Base-by-base conservation (phyloP, 83 land plant species). In the Diphasiastrum complanatum region DNA sequence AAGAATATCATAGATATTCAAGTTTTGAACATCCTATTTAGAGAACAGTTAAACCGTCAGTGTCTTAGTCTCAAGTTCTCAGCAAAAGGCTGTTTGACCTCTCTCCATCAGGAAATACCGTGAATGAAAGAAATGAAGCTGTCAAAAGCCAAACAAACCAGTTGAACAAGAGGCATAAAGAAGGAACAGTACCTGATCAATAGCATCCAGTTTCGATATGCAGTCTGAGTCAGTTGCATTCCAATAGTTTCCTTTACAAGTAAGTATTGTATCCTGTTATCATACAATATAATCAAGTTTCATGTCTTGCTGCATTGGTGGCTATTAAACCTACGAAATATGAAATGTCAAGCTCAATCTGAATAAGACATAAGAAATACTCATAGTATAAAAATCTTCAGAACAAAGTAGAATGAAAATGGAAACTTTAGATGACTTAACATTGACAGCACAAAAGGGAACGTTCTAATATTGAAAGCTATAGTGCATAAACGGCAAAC, bases 1-100 rank as follows among this genome's bases (percentile, higher is more conserved):
- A 53, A 91, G 81, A 60, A 91, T 87, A 65, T 91, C 81, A 65
- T 91, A 91, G 27, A 81, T 79, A 57, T 91, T 91, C 46, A 91
- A 43, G 36, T 57, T 60, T 5, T 30, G 12, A 19, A 91, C 30
- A 4, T 70, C 89, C 97, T 88, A 73, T 50, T 36, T 1, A 43
- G 20, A 70, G 26, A 10, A 51, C 16, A 23, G 24, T 4, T 14
- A 51, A 31, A 4, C 25, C 24, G 54, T 4, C 27, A 36, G 2
- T n/a, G 22, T 18, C 4, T 10, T 48, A 6, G 4, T 5, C 5
- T 48, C 12, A 48, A n/a, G n/a, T 10, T n/a, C 20, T 48, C n/a
- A n/a, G n/a, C n/a, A n/a, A n/a, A n/a, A n/a, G n/a, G n/a, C n/a
- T n/a, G n/a, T n/a, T n/a, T n/a, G n/a, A n/a, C n/a, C n/a, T n/a